Conservation (phyloP, 768 basidiomycete genomes). For the Tricholoma furcatifolium region DNA sequence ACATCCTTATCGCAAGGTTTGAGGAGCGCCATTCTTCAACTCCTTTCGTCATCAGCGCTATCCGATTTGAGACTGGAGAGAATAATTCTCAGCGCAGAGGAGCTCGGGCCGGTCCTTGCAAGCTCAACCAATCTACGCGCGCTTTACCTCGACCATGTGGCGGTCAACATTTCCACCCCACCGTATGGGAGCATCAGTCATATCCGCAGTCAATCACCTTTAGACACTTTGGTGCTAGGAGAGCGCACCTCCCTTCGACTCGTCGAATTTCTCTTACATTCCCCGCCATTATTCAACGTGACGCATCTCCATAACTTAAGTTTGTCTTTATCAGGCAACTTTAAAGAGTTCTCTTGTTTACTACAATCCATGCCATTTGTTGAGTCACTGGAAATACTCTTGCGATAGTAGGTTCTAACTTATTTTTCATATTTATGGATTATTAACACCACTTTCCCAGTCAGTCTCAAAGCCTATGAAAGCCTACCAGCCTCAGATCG, state of each 20-base stretch:
- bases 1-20: slow-evolving; percentile 11
- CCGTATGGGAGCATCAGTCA: background rate
- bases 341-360: slow-evolving; percentile 23
- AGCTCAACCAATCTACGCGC: slow-evolving; percentile 17
- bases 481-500: slow-evolving; percentile 15
- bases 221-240: slow-evolving; percentile 25
- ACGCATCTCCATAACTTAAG: slow-evolving; percentile 21
- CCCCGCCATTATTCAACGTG: slow-evolving; percentile 17
- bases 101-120: slow-evolving; percentile 16
- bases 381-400: slow-evolving; percentile 20
- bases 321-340: slow-evolving; percentile 25
- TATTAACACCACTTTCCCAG: background rate
- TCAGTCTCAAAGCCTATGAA: slow-evolving; percentile 22
- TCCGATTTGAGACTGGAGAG: slow-evolving; percentile 20
- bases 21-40: slow-evolving; percentile 15
- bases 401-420: slow-evolving; percentile 21
- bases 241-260: slow-evolving; percentile 24
- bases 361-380: slow-evolving; percentile 21
- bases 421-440: background rate
- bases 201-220: slow-evolving; percentile 3
- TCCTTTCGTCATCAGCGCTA: slow-evolving; percentile 19
- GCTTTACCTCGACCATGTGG: slow-evolving; percentile 22
- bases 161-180: slow-evolving; percentile 5
- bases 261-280: slow-evolving; percentile 22
- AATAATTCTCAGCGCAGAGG: slow-evolving; percentile 14